Evolutionary conservation across 306 rosid species (phyloP).

Genomic region (Castanopsis chinensis): DNA sequence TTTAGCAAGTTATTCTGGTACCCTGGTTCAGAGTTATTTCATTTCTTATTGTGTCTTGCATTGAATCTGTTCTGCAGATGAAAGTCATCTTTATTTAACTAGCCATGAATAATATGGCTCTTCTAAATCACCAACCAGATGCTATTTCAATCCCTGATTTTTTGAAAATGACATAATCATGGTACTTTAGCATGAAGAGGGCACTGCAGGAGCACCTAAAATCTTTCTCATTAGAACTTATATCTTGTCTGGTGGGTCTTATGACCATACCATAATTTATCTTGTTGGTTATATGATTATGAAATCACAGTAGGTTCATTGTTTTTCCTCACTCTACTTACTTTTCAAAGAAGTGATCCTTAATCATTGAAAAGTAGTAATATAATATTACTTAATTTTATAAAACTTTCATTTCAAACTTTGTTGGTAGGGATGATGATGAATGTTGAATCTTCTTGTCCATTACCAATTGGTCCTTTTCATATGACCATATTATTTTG

Average conservation of each 20-base stretch:
- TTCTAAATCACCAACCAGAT: background rate
- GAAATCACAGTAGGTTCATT: background rate
- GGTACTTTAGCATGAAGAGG: background rate
- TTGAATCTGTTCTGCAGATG: background rate
- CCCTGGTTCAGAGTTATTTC: background rate
- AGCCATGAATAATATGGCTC: background rate
- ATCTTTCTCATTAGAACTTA: background rate
- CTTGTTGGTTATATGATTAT: background rate
- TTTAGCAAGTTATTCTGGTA: background rate
- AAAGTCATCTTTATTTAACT: background rate
- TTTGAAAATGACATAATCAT: background rate
- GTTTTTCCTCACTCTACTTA: background rate
- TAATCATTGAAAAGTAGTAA: background rate
- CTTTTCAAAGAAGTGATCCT: background rate
- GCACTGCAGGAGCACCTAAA: background rate
- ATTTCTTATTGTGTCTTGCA: background rate
- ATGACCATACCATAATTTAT: background rate
- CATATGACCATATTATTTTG: constrained; percentile 4
- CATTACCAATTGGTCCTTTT: background rate
- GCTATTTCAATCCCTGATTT: background rate
- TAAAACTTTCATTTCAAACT: background rate
- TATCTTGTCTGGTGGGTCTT: background rate
- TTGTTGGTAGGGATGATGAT: background rate
- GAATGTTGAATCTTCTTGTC: background rate
- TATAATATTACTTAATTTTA: background rate